Percentiles rank a stretch among this genome's conserved stretches.
These are phyloP conservation scores for Lipomyces yamadae DNA, from an alignment of 805 yeast genomes.

Conservation along the genomic window DNA sequence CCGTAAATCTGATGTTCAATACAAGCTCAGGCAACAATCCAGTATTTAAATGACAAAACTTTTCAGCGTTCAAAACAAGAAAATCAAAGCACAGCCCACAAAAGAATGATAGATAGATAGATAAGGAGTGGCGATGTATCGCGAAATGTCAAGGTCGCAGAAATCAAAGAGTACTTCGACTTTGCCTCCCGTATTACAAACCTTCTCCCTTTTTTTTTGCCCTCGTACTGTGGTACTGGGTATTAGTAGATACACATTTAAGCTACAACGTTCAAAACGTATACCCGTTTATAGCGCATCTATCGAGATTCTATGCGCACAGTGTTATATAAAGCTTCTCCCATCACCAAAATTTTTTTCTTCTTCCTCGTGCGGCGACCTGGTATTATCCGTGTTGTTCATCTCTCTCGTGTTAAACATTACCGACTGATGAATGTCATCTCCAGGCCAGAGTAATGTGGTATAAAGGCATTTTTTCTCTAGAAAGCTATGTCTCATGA, in stretches of 20 bases:
- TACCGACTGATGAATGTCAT: conserved; percentile 37
- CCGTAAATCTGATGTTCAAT: neutral
- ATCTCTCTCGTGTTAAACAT: conserved; percentile 26
- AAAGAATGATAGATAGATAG: neutral
- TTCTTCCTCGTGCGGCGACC: conserved; percentile 37
- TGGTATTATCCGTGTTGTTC: conserved; percentile 37
- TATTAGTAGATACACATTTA: neutral
- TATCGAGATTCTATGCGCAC: neutral
- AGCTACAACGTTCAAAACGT: neutral
- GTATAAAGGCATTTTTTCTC: conserved; percentile 2
- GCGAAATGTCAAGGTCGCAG: neutral
- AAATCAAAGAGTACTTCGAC: neutral
- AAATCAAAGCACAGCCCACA: neutral
- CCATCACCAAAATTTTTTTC: neutral
- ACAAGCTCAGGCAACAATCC: neutral
- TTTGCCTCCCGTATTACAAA: neutral
- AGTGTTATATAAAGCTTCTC: neutral
- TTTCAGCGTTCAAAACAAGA: neutral
- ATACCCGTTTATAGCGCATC: neutral
- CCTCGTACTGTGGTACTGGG: neutral
- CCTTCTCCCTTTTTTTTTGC: neutral
- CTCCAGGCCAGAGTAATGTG: conserved; percentile 33
- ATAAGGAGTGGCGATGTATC: neutral
- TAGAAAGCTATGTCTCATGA: neutral
- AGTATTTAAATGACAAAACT: neutral